A percentile compares a stretch with the other conserved stretches of the same genome.
Conservation (phyloP, 768 basidiomycete genomes). For the Pseudohyphozyma bogoriensis region DNA sequence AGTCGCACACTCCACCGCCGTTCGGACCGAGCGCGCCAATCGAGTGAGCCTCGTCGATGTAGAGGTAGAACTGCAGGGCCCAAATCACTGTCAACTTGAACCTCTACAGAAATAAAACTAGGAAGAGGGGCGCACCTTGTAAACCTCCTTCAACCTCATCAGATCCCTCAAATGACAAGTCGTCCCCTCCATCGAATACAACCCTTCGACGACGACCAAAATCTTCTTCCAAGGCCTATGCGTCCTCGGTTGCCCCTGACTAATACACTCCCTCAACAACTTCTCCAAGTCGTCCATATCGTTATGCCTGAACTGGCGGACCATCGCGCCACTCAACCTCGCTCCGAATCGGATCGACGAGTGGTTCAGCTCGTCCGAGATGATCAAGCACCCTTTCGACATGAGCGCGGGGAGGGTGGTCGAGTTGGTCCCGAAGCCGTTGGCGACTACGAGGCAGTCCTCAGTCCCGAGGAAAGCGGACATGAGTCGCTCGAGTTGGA, state of each 20-base stretch:
- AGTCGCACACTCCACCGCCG: constrained; percentile 90
- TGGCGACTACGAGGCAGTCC: constrained; percentile 78
- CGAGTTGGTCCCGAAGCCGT: constrained; percentile 95
- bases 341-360: constrained; percentile 89
- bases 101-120: constrained; percentile 15
- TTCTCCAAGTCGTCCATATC: constrained; percentile 73
- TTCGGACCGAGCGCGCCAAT: constrained; percentile 89
- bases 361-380: constrained; percentile 95
- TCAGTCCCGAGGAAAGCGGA: constrained; percentile 84
- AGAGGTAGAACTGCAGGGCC: constrained; percentile 71
- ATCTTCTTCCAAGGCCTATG: constrained; percentile 99
- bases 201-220: constrained; percentile 80
- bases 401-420: constrained; percentile 86
- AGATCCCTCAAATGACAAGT: constrained; percentile 71
- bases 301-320: constrained; percentile 95
- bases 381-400: constrained; percentile 80
- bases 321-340: constrained; percentile 72
- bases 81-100: neutral
- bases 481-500: constrained; percentile 69
- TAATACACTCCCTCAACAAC: constrained; percentile 77
- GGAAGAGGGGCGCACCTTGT: too few relatives aligned
- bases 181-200: constrained; percentile 99
- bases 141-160: constrained; percentile 78
- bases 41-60: constrained; percentile 94
- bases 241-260: constrained; percentile 93